phyloP scores from a whole-genome alignment of 345 rosid species.

The Zanthoxylum bungeanum region DNA sequence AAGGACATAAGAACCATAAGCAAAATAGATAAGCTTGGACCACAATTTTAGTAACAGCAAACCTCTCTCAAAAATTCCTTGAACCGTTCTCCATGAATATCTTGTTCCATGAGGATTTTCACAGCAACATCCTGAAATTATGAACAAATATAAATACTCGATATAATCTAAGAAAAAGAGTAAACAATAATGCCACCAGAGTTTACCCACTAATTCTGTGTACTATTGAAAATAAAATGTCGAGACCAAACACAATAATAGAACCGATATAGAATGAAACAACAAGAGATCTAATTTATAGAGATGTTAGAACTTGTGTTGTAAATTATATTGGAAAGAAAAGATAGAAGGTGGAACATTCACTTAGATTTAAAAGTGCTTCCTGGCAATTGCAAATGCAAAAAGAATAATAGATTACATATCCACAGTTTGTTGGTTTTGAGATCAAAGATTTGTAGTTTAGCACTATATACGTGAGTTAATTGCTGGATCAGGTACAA shows the following conservation, averaged over 20 bases:
- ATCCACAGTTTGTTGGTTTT: not conserved
- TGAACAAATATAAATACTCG: not conserved
- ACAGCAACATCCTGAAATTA: constrained; percentile 94
- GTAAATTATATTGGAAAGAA: not conserved
- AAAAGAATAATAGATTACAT: not conserved
- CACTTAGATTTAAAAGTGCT: not conserved
- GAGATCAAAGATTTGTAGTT: not conserved
- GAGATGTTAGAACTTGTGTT: not conserved
- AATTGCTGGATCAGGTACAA: not conserved
- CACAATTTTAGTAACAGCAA: constrained; percentile 12
- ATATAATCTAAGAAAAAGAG: not conserved
- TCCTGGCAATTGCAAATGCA: not conserved
- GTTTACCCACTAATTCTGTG: not conserved
- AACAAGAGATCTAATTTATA: not conserved
- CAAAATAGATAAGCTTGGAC: not conserved
- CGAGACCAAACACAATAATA: not conserved
- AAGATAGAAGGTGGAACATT: not conserved
- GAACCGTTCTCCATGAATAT: constrained; percentile 76
- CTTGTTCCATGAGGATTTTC: constrained; percentile 99
- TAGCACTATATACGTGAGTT: not conserved
- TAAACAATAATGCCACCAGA: not conserved
- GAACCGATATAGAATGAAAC: not conserved
- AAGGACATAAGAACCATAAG: constrained; percentile 22
- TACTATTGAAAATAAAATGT: not conserved
- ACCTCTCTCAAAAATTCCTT: constrained; percentile 99